Evolutionary conservation across 2,329 filamentous ascomycete species (phyloP).

Genomic region (Cladophialophora yegresii): DNA sequence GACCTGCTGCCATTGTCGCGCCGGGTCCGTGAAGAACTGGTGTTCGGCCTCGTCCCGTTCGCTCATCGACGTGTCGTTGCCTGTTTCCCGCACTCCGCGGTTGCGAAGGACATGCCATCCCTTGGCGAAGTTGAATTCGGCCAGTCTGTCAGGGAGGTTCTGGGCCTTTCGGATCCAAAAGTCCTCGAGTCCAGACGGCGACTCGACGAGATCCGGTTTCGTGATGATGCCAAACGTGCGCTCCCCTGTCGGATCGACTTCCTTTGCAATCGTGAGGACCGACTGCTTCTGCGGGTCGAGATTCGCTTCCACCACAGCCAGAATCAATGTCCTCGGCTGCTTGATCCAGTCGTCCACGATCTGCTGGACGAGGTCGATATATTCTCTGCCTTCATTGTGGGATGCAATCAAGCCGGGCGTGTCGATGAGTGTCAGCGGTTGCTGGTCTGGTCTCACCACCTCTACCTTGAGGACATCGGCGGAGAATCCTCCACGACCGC

Average conservation of each 20-base stretch:
- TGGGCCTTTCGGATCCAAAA: slow-evolving; percentile 17
- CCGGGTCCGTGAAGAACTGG: slow-evolving; percentile 6
- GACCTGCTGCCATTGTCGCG: slow-evolving; percentile 12
- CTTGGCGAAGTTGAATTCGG: slow-evolving; percentile 39
- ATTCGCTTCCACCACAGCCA: slow-evolving; percentile 53
- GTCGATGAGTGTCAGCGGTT: slow-evolving; percentile 57
- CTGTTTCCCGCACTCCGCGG: slow-evolving; percentile 17
- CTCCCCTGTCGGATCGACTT: slow-evolving; percentile 40
- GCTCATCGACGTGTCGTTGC: slow-evolving; percentile 9
- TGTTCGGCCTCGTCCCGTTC: slow-evolving; percentile 14
- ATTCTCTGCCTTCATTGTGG: slow-evolving; percentile 50
- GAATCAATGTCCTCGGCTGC: slow-evolving; percentile 48
- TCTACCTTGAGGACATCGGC: slow-evolving; percentile 43
- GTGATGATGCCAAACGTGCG: slow-evolving; percentile 52
- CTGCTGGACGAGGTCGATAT: slow-evolving; percentile 50
- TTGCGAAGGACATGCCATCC: slow-evolving; percentile 44
- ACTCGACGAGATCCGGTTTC: slow-evolving; percentile 44
- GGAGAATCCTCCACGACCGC: slow-evolving; percentile 22
- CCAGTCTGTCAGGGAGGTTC: slow-evolving; percentile 12
- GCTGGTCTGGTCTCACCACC: slow-evolving; percentile 40
- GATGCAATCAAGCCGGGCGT: slow-evolving; percentile 58
- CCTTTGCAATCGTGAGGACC: slow-evolving; percentile 40
- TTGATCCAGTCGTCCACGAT: slow-evolving; percentile 50
- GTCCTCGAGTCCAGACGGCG: slow-evolving; percentile 39
- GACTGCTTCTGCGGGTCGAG: slow-evolving; percentile 48